Percentiles rank a stretch among this genome's conserved stretches.
phyloP scores from a whole-genome alignment of 306 rosid genomes.

The Cicer judaicum region DNA sequence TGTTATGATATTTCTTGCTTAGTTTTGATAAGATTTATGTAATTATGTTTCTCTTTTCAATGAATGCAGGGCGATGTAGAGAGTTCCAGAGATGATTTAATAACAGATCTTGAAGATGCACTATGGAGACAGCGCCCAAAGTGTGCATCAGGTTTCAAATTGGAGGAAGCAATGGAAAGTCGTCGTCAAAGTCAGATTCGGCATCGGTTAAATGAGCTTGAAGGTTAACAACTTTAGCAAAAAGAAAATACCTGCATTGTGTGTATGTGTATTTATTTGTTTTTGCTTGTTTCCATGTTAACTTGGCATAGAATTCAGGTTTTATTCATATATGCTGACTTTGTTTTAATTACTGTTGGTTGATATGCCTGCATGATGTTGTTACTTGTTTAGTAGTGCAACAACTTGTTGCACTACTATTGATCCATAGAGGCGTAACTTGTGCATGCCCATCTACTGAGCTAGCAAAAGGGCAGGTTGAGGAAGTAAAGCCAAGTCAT shows the following conservation, averaged over 20 bases:
- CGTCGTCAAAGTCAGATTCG: conserved; percentile 68
- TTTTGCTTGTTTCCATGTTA: conserved; percentile 35
- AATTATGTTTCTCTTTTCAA: conserved; percentile 36
- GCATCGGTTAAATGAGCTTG: conserved; percentile 77
- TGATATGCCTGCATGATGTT: conserved; percentile 33
- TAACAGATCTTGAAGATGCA: conserved; percentile 74
- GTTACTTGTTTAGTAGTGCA: neutral
- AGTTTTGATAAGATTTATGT: conserved; percentile 8
- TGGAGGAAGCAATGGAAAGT: conserved; percentile 57
- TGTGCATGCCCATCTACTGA: conserved; percentile 29
- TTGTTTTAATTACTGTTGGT: conserved; percentile 16
- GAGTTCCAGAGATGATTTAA: conserved; percentile 56
- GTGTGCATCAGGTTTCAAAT: conserved; percentile 57
- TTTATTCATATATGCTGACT: conserved; percentile 26
- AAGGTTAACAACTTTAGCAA: conserved; percentile 59
- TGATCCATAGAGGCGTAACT: conserved; percentile 34
- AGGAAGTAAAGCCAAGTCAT: neutral
- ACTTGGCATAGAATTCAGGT: conserved; percentile 22
- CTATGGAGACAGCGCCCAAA: conserved; percentile 58
- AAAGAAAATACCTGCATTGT: conserved; percentile 18
- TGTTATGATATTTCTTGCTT: neutral
- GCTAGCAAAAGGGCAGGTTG: neutral
- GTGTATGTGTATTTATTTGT: neutral
- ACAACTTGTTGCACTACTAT: neutral
- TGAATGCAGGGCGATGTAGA: conserved; percentile 58